A percentile compares a stretch with the other conserved stretches of the same genome.
Conservation (phyloP, 768 basidiomycete genomes). For the Boletus barrowsii region DNA sequence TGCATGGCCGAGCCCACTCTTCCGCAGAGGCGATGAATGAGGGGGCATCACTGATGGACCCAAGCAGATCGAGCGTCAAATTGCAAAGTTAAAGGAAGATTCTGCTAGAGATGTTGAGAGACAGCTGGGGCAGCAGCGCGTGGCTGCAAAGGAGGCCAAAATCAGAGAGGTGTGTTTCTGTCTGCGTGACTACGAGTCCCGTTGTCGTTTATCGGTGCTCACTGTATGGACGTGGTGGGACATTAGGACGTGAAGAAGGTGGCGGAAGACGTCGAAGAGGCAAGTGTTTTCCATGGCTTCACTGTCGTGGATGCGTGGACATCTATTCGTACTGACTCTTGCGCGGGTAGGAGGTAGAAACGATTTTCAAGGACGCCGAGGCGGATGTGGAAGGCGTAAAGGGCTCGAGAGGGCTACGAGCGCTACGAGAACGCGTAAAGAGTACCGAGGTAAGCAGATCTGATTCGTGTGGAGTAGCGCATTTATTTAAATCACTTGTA, state of each 20-base stretch:
- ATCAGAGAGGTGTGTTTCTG: constrained; percentile 12
- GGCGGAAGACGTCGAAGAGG: constrained; percentile 2
- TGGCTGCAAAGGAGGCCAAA: background rate
- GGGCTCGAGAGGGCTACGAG: background rate
- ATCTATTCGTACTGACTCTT: no score
- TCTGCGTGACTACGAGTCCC: background rate
- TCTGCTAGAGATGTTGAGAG: constrained; percentile 22
- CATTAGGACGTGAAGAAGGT: constrained; percentile 1
- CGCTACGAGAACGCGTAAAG: background rate
- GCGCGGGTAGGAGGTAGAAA: constrained; percentile 3
- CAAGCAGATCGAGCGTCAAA: constrained; percentile 21
- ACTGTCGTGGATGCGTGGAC: no score
- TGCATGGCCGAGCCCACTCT: background rate
- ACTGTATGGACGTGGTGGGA: background rate
- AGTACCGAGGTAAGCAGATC: background rate
- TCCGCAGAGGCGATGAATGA: background rate
- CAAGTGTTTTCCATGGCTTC: background rate
- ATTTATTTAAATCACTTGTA: background rate
- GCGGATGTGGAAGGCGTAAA: background rate
- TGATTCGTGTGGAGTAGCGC: background rate
- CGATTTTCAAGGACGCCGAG: constrained; percentile 2
- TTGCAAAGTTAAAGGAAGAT: constrained; percentile 19
- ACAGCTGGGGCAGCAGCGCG: constrained; percentile 18
- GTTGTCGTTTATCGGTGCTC: background rate
- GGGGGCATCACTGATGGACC: background rate